Conservation (phyloP, 257 asterid genomes). For the Ehretia macrophylla region DNA sequence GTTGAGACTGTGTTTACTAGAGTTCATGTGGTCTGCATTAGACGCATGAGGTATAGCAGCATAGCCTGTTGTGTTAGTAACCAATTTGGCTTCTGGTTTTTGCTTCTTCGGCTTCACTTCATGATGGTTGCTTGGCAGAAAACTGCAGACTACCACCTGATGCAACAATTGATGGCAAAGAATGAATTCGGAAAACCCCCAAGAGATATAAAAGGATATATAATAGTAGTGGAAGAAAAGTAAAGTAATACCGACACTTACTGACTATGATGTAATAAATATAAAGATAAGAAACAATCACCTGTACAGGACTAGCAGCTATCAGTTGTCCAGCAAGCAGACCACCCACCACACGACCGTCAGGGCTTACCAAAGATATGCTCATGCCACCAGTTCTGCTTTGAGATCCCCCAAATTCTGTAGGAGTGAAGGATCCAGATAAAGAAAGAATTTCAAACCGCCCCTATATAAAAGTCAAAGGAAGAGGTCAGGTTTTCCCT, state of each 20-base stretch:
- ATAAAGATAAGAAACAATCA: constrained; percentile 2
- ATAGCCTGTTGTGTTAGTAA: constrained; percentile 19
- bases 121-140: constrained; percentile 48
- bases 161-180: too few relatives aligned
- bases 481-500: neutral
- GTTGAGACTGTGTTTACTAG: constrained; percentile 21
- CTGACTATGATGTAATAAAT: too few relatives aligned
- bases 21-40: constrained; percentile 28
- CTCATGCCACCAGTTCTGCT: constrained; percentile 70
- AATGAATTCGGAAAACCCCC: too few relatives aligned
- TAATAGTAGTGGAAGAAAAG: too few relatives aligned
- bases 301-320: constrained; percentile 83
- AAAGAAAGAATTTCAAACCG: constrained; percentile 60
- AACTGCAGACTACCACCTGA: constrained; percentile 79
- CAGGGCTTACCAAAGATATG: constrained; percentile 71
- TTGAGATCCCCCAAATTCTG: constrained; percentile 48
- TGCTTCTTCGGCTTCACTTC: constrained; percentile 70
- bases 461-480: constrained; percentile 32
- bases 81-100: constrained; percentile 27
- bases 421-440: constrained; percentile 76
- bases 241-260: too few relatives aligned
- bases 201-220: too few relatives aligned
- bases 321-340: constrained; percentile 59
- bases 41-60: constrained; percentile 24
- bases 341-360: constrained; percentile 89